A percentile compares a stretch with the other conserved stretches of the same genome.
Evolutionary conservation across 805 yeast genomes (phyloP).

Genomic region (baker's yeast (Saccharomyces cerevisiae)): DNA sequence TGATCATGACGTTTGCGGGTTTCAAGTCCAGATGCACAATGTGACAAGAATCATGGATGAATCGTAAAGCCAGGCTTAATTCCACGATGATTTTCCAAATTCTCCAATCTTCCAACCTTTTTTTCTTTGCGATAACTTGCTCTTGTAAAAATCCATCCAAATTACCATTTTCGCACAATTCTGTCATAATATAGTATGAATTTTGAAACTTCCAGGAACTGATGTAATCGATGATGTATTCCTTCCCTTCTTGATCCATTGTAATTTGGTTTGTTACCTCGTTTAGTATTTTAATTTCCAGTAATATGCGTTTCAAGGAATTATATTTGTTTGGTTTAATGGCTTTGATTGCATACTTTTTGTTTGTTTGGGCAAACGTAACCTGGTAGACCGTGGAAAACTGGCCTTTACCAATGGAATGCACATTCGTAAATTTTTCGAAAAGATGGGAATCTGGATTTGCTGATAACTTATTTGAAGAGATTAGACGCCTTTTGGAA

Average conservation of each 20-base stretch:
- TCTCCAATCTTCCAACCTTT: conserved; percentile 80
- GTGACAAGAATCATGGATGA: conserved; percentile 64
- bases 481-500: conserved; percentile 17
- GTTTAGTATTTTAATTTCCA: conserved; percentile 26
- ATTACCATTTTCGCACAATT: conserved; percentile 90
- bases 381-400: conserved; percentile 85
- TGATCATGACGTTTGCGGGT: conserved; percentile 89
- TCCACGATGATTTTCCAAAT: conserved; percentile 94
- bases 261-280: conserved; percentile 32
- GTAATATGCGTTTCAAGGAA: conserved; percentile 21
- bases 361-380: conserved; percentile 47
- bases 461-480: conserved; percentile 11
- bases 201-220: conserved; percentile 80
- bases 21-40: conserved; percentile 85
- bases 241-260: conserved; percentile 49
- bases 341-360: conserved; percentile 76
- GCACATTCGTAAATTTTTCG: conserved; percentile 52
- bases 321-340: conserved; percentile 44
- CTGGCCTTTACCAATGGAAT: conserved; percentile 74
- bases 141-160: conserved; percentile 74
- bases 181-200: conserved; percentile 84
- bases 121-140: conserved; percentile 54
- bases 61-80: conserved; percentile 66
- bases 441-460: conserved; percentile 35
- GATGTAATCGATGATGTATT: conserved; percentile 66